Base-by-base conservation (phyloP, 805 yeast genomes). In the Sungouiella thailandica region DNA sequence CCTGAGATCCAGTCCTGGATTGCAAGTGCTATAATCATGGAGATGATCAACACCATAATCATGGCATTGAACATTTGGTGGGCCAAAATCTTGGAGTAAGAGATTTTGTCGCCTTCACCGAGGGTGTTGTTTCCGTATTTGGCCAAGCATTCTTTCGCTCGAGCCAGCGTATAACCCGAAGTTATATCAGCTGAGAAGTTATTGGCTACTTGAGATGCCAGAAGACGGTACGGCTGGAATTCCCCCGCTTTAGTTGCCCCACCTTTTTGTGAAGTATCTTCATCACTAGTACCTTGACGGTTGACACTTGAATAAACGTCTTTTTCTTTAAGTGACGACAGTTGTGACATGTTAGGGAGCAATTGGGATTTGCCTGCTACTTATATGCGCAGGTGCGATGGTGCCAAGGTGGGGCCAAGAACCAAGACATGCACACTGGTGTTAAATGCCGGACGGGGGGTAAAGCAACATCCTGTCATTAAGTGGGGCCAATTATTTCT, bases 1-100 rank as follows among this genome's bases (percentile, higher is more conserved):
- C 88, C 93, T 7, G 86, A 78, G 43, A 83, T 83, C 82, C 85
- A 83, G 54, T 83, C 90, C 37, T 68, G 66, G 43, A 83, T 80
- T 14, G 82, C 88, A 31, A 82, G 68, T 4, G 89, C 79, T 32
- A 83, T 80, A 14, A 76, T 55, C 83, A 79, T 74, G 12, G 86
- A 76, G 23, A 80, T 79, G 34, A 82, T 58, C 43, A 82, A 65
- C 7, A 83, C 90, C 43, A 83, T 57, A 31, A 82, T 78, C 93
- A 83, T 83, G 29, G 93, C 90, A 51, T 83, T 83, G 55, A 78
- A 78, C 2, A 78, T 63, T 47, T 83, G 93, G 43, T 80, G 81
- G 25, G 80, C 60, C 17, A 83, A 41, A 35, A 83, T 82, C 33
- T 61, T 60, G 17, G 69, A 44, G 33, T 76, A 58, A 6, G 82